Conservation (phyloP, 2,329 filamentous ascomycete genomes). For the Tolypocladium ophioglossoides region DNA sequence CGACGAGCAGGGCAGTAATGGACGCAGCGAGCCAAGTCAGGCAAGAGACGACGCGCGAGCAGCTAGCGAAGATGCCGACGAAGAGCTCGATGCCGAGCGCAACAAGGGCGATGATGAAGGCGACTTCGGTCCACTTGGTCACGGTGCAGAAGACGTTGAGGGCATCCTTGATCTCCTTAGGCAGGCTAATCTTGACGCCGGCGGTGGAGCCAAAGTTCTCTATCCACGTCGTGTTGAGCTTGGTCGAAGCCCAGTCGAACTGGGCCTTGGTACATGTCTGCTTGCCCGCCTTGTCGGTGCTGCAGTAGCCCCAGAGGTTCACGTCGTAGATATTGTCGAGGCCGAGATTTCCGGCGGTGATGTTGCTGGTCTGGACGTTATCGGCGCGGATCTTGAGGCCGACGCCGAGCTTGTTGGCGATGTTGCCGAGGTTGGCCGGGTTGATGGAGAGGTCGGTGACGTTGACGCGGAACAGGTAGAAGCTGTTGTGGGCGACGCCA, state of each 20-base stretch:
- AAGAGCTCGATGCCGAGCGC: slow-evolving; percentile 62
- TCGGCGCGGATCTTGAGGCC: slow-evolving; percentile 11
- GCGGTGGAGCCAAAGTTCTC: slow-evolving; percentile 38
- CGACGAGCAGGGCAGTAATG: slow-evolving; percentile 41
- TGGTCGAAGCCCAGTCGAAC: slow-evolving; percentile 67
- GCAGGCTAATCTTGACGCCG: slow-evolving; percentile 51
- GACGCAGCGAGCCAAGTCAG: slow-evolving; percentile 67
- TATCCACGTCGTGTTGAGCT: slow-evolving; percentile 51
- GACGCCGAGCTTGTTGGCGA: slow-evolving; percentile 18
- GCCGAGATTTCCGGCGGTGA: slow-evolving; percentile 46
- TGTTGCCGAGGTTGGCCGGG: slow-evolving; percentile 21
- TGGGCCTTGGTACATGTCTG: slow-evolving; percentile 59
- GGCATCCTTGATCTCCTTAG: slow-evolving; percentile 53
- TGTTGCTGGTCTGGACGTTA: slow-evolving; percentile 28
- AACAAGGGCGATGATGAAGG: slow-evolving; percentile 64
- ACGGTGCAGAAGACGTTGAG: slow-evolving; percentile 65
- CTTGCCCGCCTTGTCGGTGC: slow-evolving; percentile 39
- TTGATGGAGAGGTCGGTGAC: slow-evolving; percentile 42
- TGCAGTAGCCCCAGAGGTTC: slow-evolving; percentile 82
- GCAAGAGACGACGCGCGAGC: slow-evolving; percentile 71
- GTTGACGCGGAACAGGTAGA: slow-evolving; percentile 52
- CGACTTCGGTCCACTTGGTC: slow-evolving; percentile 72
- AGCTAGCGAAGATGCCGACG: slow-evolving; percentile 73
- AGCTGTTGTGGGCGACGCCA: slow-evolving; percentile 43
- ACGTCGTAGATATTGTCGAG: slow-evolving; percentile 73